Conservation (phyloP, 345 rosid genomes). For the Lepidium africanum region DNA sequence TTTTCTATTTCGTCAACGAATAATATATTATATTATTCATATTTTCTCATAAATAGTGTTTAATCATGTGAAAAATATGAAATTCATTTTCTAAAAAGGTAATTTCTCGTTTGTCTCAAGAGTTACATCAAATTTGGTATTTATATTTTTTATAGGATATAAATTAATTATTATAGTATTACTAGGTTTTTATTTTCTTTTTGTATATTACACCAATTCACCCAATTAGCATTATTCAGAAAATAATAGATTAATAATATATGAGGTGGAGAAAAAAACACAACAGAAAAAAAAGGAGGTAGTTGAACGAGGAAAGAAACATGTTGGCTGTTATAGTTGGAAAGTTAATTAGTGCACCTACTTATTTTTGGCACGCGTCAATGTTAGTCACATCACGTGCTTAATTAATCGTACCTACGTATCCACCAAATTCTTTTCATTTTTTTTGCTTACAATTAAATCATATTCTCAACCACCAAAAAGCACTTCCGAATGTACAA, state of each 20-base stretch:
- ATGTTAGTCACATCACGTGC: conserved; percentile 8
- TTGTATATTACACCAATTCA: too few species aligned
- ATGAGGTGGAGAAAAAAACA: conserved; percentile 16
- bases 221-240: too few species aligned
- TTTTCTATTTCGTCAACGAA: neutral
- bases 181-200: too few species aligned
- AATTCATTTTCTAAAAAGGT: neutral
- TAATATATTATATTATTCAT: neutral
- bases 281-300: neutral
- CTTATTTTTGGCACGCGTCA: conserved; percentile 12
- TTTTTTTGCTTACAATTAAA: too few species aligned
- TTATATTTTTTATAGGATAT: too few species aligned
- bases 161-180: too few species aligned
- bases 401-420: neutral
- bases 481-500: conserved; percentile 14
- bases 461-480: conserved; percentile 16
- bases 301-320: conserved; percentile 22
- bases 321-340: conserved; percentile 15
- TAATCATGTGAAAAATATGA: neutral
- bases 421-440: neutral
- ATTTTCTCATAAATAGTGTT: neutral
- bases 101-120: neutral
- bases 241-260: neutral
- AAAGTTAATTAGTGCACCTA: conserved; percentile 11
- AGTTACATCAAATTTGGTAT: neutral